phyloP scores from a whole-genome alignment of 2,329 filamentous ascomycete genomes.

The Nannizziopsis arthrosporioides region DNA sequence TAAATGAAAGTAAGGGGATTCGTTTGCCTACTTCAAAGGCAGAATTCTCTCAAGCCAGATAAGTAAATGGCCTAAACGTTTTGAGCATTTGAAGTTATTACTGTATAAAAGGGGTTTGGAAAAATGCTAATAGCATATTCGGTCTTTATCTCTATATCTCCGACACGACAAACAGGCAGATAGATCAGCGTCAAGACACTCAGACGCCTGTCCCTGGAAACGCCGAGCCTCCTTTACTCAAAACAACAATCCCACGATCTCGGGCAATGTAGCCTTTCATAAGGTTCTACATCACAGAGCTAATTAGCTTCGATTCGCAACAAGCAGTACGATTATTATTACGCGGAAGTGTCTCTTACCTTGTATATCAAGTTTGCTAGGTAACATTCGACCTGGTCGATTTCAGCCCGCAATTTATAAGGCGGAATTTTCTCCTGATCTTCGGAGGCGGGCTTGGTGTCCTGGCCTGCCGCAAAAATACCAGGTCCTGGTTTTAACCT shows the following conservation, averaged over 20 bases:
- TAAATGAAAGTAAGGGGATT: too few species aligned
- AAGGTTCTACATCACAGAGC: conserved; percentile 50
- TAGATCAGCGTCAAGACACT: neutral
- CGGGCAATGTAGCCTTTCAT: conserved; percentile 98
- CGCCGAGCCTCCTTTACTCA: conserved; percentile 74
- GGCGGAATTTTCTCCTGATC: conserved; percentile 19
- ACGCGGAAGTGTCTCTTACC: conserved; percentile 41
- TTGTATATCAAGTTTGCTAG: conserved; percentile 98
- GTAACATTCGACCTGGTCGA: conserved; percentile 90
- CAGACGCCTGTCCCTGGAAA: conserved; percentile 78
- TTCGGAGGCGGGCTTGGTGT: neutral
- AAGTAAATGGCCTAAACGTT: too few species aligned
- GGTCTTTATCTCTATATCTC: neutral
- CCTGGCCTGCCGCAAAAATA: neutral
- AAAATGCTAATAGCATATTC: neutral
- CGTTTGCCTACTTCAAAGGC: too few species aligned
- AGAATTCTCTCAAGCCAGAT: too few species aligned
- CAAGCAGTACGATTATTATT: too few species aligned
- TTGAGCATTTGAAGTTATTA: too few species aligned
- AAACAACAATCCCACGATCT: conserved; percentile 75
- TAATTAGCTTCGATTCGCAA: conserved; percentile 10
- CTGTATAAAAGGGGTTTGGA: too few species aligned
- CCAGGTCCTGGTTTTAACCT: conserved; percentile 52
- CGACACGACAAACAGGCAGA: neutral
- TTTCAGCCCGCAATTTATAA: conserved; percentile 53